Base-by-base conservation (phyloP, 2,329 filamentous ascomycete species). In the Arachnomyces sp. region DNA sequence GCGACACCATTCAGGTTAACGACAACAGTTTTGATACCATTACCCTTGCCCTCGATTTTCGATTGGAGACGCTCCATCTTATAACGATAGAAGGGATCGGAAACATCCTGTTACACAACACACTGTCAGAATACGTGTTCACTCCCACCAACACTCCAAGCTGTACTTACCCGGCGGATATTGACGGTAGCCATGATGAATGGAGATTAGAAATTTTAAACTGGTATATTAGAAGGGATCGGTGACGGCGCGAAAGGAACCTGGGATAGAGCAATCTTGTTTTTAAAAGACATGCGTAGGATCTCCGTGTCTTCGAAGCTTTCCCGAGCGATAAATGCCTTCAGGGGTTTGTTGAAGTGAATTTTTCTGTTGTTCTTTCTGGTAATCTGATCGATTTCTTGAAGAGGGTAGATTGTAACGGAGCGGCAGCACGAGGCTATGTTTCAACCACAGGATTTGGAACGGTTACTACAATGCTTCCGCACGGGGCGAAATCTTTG, bases 11-110 rank as follows among this genome's bases (percentile, higher is more conserved):
- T 86, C 62, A 98, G 72, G 70, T 98, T 98, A 77, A 94, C 87
- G 56, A 98, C 82, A 60, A 98, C 92, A 57, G 76, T 98, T 76
- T 98, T 98, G 80, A 98, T 98, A 63, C 92, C 92, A 73, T 98
- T 98, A 54, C 92, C 92, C 72, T 98, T 98, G 71, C 92, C 92
- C 73, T 98, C 92, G 58, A 98, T 93, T 77, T 98, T 98, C 67
- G 92, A 94, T 76, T 94, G 87, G 64, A 98, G 74, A 57, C 81
- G 83, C 74, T 96, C 92, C 92, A 98, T 98, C 81, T 98, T 98
- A 82, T 98, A 98, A 68, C 92, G 92, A 74, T 98, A 98, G 81
- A 95, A 98, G 71, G 84, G 84, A 73, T 98, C 92, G 75, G 82
- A 83, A 73, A 94, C 83, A 84, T 96, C 90, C 61, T 64, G 49